Conservation (phyloP, 2,329 filamentous ascomycete genomes). For the Fusarium mexicanum region DNA sequence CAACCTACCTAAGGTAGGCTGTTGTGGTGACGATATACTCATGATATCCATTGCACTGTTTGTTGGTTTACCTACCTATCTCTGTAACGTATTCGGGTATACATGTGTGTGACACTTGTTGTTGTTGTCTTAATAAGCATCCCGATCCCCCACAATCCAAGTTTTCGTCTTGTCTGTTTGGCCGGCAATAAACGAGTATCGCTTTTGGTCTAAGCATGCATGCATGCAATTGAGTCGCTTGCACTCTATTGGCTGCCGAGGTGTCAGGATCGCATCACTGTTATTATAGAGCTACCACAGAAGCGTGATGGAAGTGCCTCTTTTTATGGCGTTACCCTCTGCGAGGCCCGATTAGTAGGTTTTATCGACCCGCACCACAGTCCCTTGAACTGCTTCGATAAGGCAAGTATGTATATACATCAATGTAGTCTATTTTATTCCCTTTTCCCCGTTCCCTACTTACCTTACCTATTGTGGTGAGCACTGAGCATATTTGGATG, state of each 20-base stretch:
- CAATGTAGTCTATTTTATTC: neutral
- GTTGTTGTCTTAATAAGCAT: neutral
- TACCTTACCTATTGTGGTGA: neutral
- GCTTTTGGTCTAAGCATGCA: neutral
- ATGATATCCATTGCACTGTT: neutral
- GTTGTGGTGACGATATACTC: neutral
- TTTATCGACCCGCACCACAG: neutral
- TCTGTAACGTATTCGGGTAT: neutral
- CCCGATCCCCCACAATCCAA: neutral
- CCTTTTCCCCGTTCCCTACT: neutral
- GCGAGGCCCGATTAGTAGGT: neutral
- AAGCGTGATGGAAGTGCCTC: neutral
- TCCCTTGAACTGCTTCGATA: neutral
- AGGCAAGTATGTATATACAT: neutral
- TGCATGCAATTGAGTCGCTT: conserved; percentile 1
- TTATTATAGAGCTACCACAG: neutral
- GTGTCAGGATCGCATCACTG: conserved; percentile 31
- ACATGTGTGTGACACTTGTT: neutral
- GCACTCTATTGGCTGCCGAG: conserved; percentile 27
- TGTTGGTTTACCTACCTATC: neutral
- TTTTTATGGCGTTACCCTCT: neutral
- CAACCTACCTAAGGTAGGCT: neutral
- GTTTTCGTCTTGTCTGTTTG: conserved; percentile 1
- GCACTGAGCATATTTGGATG: neutral
- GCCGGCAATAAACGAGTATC: conserved; percentile 17